Conservation (phyloP, 2,329 filamentous ascomycete species). For the Akanthomyces lecanii region DNA sequence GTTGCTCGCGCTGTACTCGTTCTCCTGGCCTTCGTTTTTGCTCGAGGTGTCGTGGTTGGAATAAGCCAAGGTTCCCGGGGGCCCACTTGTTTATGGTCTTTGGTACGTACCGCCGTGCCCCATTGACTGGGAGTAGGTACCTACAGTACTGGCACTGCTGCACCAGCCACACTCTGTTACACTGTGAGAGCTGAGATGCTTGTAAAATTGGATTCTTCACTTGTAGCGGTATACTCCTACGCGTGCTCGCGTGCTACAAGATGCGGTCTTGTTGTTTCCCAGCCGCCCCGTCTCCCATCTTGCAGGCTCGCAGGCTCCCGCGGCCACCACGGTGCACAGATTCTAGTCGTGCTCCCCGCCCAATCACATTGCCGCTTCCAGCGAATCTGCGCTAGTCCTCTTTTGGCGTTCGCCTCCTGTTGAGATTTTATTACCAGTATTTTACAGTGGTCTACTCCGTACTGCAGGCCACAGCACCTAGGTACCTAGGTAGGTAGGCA, state of each 20-base stretch:
- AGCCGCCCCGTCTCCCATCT: not conserved
- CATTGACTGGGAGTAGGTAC: not conserved
- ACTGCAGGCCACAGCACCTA: not conserved
- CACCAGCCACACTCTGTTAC: not conserved
- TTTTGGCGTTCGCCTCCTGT: not conserved
- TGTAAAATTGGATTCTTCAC: too few relatives aligned
- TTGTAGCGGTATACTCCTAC: not conserved
- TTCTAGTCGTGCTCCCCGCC: not conserved
- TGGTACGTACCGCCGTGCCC: slow-evolving; percentile 10
- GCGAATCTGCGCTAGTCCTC: slow-evolving; percentile 1
- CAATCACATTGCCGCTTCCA: slow-evolving; percentile 13
- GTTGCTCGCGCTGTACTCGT: slow-evolving; percentile 21
- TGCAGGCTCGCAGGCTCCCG: slow-evolving; percentile 1
- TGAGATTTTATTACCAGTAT: not conserved
- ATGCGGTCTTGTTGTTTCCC: too few relatives aligned
- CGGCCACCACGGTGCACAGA: not conserved
- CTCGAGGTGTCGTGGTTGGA: slow-evolving; percentile 38
- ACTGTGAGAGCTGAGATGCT: not conserved
- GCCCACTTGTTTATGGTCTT: slow-evolving; percentile 10
- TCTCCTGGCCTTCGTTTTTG: slow-evolving; percentile 35
- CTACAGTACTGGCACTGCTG: not conserved
- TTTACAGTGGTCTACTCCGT: too few relatives aligned
- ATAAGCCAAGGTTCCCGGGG: slow-evolving; percentile 30
- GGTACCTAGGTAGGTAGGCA: too few relatives aligned
- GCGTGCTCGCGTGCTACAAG: not conserved